Conservation (phyloP, 1,284 basidiomycete genomes). For the Takashimella tepidaria region DNA sequence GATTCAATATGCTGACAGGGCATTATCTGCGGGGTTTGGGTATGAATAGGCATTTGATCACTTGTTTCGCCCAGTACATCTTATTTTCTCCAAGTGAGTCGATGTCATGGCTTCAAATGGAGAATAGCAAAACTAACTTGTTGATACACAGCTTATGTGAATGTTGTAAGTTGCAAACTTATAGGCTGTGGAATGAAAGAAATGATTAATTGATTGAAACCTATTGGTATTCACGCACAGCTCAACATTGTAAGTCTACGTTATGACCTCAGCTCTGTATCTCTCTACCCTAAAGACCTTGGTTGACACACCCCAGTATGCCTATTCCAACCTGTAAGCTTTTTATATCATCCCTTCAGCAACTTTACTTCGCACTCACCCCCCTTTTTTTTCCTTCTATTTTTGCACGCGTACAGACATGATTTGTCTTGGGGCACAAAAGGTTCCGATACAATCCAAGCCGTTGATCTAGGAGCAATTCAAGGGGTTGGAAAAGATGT, state of each 20-base stretch:
- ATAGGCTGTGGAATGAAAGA: too few relatives aligned
- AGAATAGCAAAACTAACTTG: constrained; percentile 21
- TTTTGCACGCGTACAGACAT: constrained; percentile 42
- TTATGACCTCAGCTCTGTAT: constrained; percentile 17
- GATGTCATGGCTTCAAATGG: background rate
- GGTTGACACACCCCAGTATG: constrained; percentile 26
- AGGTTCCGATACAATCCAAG: constrained; percentile 58
- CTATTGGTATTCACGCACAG: too few relatives aligned
- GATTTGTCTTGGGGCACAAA: constrained; percentile 82
- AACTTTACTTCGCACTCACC: constrained; percentile 35
- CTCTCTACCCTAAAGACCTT: background rate
- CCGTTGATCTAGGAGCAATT: constrained; percentile 72
- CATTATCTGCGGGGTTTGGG: too few relatives aligned
- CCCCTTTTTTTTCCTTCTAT: constrained; percentile 52
- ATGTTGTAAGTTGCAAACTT: constrained; percentile 42
- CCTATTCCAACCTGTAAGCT: constrained; percentile 61
- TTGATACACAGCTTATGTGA: constrained; percentile 39
- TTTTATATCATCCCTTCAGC: background rate
- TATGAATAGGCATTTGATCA: constrained; percentile 70
- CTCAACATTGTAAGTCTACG: constrained; percentile 11
- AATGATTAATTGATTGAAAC: too few relatives aligned
- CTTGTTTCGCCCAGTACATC: constrained; percentile 83
- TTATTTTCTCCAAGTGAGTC: constrained; percentile 55
- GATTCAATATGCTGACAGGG: background rate
- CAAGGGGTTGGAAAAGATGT: constrained; percentile 61